Evolutionary conservation across 768 basidiomycete species (phyloP).

Genomic region (Saitozyma podzolica): DNA sequence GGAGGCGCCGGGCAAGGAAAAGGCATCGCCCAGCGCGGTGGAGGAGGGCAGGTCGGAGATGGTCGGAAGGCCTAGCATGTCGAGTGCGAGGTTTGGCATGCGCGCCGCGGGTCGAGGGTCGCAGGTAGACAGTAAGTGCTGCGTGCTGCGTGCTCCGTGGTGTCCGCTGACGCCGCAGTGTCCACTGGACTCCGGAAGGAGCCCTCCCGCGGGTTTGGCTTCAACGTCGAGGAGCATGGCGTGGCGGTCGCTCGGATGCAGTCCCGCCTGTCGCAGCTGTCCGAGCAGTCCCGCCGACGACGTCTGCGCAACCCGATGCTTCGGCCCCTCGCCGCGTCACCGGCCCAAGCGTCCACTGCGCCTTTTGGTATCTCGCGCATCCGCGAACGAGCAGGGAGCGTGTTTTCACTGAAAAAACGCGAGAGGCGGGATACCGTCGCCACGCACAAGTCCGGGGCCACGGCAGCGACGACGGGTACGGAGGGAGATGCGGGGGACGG

Average conservation of each 20-base stretch:
- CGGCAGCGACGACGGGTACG: too few species aligned
- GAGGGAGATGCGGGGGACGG: too few species aligned
- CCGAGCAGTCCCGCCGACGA: slow-evolving; percentile 29
- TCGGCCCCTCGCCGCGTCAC: not conserved
- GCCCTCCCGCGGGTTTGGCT: slow-evolving; percentile 79
- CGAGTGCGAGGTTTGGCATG: slow-evolving; percentile 26
- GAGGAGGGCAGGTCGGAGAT: slow-evolving; percentile 43
- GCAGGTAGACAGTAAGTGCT: slow-evolving; percentile 48
- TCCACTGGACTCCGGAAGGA: slow-evolving; percentile 71
- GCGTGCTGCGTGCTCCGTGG: not conserved
- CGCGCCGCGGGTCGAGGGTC: slow-evolving; percentile 37
- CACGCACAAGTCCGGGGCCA: slow-evolving; percentile 14
- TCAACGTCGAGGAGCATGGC: slow-evolving; percentile 81
- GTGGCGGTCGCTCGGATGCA: slow-evolving; percentile 59
- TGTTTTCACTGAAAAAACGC: slow-evolving; percentile 29
- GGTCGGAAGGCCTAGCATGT: slow-evolving; percentile 19
- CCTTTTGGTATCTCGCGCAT: slow-evolving; percentile 34
- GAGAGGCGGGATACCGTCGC: slow-evolving; percentile 28
- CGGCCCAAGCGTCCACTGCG: not conserved
- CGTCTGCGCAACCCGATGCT: slow-evolving; percentile 6
- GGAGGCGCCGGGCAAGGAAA: too few species aligned
- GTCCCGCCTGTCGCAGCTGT: slow-evolving; percentile 45
- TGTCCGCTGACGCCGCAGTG: slow-evolving; percentile 60
- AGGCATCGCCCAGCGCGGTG: not conserved
- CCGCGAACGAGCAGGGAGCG: slow-evolving; percentile 41